Conservation (phyloP, 2,329 filamentous ascomycete species). For the Sporothrix euskadiensis region DNA sequence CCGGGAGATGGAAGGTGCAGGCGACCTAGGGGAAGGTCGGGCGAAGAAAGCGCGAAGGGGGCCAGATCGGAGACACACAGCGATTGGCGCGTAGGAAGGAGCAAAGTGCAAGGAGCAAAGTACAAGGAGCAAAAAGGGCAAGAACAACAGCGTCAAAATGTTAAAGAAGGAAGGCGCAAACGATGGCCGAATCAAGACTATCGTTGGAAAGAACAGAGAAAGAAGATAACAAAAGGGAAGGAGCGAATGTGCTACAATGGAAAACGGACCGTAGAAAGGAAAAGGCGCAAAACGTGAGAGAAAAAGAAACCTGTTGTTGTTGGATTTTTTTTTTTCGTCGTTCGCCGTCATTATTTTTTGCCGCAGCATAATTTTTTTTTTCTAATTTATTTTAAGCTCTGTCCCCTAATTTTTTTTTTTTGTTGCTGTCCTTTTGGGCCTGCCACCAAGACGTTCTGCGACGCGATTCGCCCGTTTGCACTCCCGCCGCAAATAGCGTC, state of each 20-base stretch:
- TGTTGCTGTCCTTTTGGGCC: background rate
- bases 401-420: conserved; percentile 9
- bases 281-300: conserved; percentile 20
- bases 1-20: conserved; percentile 16
- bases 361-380: conserved; percentile 3
- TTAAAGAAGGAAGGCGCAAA: background rate
- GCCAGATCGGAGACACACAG: conserved; percentile 4
- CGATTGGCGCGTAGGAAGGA: conserved; percentile 6
- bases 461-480: conserved; percentile 14
- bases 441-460: conserved; percentile 1
- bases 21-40: conserved; percentile 4
- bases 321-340: background rate
- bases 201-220: conserved; percentile 9
- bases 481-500: conserved; percentile 10
- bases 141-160: background rate
- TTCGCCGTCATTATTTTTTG: conserved; percentile 23
- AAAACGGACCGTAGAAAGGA: conserved; percentile 7
- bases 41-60: conserved; percentile 20
- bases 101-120: background rate
- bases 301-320: conserved; percentile 12
- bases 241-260: background rate
- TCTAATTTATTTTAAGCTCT: conserved; percentile 14
- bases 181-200: background rate
- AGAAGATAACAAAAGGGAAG: conserved; percentile 20
- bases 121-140: background rate